Evolutionary conservation across 805 yeast genomes (phyloP).

Genomic region (Naumovozyma castellii): DNA sequence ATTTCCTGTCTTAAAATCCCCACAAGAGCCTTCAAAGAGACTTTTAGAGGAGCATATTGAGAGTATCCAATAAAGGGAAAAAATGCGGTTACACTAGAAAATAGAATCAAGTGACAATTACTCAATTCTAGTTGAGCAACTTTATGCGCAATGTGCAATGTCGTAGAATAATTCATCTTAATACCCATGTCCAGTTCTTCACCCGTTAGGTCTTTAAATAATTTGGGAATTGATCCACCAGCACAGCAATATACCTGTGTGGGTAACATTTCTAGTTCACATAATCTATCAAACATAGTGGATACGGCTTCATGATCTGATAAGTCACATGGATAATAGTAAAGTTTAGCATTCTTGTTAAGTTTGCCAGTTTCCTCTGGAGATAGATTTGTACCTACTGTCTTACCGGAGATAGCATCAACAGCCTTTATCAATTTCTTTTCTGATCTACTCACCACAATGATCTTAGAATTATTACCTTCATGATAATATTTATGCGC

Average conservation of each 20-base stretch:
- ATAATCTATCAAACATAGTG: conserved; percentile 15
- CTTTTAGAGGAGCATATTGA: conserved; percentile 84
- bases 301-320: conserved; percentile 44
- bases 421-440: conserved; percentile 45
- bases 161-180: conserved; percentile 60
- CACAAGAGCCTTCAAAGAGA: conserved; percentile 68
- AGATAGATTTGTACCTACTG: conserved; percentile 1
- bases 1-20: conserved; percentile 80
- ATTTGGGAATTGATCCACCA: conserved; percentile 72
- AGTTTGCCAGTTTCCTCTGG: not conserved
- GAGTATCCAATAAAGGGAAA: conserved; percentile 87
- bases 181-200: conserved; percentile 55
- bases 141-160: conserved; percentile 61
- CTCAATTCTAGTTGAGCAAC: conserved; percentile 34
- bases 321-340: conserved; percentile 55
- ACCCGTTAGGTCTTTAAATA: conserved; percentile 58
- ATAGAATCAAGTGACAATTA: conserved; percentile 47
- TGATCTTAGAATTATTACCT: conserved; percentile 48
- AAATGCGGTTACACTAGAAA: conserved; percentile 71
- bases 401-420: conserved; percentile 29
- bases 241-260: conserved; percentile 81
- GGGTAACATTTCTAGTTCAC: conserved; percentile 36
- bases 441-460: conserved; percentile 71
- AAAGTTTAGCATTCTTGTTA: conserved; percentile 15
- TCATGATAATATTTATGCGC: conserved; percentile 44